phyloP scores from a whole-genome alignment of 1,284 basidiomycete species.

The Cystobasidium slooffiae region DNA sequence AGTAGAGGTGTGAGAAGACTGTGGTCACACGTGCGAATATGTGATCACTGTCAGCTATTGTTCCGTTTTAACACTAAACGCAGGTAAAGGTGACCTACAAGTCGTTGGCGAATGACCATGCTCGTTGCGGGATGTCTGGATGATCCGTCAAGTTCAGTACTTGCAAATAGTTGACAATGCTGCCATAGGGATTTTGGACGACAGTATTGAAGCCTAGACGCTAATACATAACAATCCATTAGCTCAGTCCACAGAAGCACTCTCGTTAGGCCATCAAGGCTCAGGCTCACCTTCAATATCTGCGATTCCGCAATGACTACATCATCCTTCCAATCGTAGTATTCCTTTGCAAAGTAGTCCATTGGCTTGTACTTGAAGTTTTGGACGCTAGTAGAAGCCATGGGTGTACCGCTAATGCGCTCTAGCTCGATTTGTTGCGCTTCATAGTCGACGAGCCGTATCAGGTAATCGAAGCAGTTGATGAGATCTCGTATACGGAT shows the following conservation, averaged over 20 bases:
- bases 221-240: neutral
- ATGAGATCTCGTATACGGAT: slow-evolving; percentile 89
- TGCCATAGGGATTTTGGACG: slow-evolving; percentile 89
- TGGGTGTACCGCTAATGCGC: slow-evolving; percentile 23
- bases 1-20: slow-evolving; percentile 54
- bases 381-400: slow-evolving; percentile 1
- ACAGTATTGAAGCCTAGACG: slow-evolving; percentile 57
- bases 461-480: slow-evolving; percentile 87
- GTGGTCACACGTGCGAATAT: neutral
- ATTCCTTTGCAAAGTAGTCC: slow-evolving; percentile 79
- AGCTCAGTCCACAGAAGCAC: slow-evolving; percentile 52
- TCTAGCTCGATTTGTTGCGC: slow-evolving; percentile 30
- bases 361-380: slow-evolving; percentile 74
- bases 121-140: slow-evolving; percentile 51
- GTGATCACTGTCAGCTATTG: neutral
- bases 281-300: slow-evolving; percentile 76
- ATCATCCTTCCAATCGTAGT: slow-evolving; percentile 86
- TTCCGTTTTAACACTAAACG: neutral
- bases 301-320: slow-evolving; percentile 97
- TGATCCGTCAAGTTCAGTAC: slow-evolving; percentile 71
- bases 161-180: slow-evolving; percentile 91
- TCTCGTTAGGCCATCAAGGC: slow-evolving; percentile 57
- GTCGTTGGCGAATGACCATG: slow-evolving; percentile 59
- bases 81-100: slow-evolving; percentile 51
- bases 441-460: slow-evolving; percentile 43